A percentile compares a stretch with the other conserved stretches of the same genome.
These are phyloP conservation scores for Climacium dendroides DNA, from an alignment of 225 moss, liverwort and hornwort species.

Conservation along the genomic window DNA sequence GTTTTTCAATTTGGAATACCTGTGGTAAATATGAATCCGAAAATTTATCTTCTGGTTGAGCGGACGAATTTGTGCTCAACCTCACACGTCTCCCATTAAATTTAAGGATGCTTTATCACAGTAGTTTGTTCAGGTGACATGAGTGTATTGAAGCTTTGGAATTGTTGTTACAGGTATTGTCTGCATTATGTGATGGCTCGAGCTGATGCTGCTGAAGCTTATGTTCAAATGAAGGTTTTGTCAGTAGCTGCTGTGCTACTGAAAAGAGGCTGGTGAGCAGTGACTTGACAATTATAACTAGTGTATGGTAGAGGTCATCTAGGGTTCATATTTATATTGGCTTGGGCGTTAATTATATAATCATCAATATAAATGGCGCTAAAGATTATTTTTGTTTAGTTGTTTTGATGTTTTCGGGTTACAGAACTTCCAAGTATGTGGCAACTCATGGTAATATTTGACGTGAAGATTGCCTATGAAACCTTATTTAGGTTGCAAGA, in stretches of 20 bases:
- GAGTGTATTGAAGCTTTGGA: neutral
- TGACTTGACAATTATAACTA: neutral
- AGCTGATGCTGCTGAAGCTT: conserved; percentile 80
- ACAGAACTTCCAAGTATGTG: conserved; percentile 1
- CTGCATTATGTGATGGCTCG: conserved; percentile 96
- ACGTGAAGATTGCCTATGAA: conserved; percentile 16
- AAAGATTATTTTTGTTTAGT: neutral
- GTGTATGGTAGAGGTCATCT: neutral
- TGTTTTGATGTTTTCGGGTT: conserved; percentile 8
- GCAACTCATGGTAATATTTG: conserved; percentile 3
- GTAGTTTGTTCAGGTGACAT: neutral
- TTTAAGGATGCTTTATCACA: neutral
- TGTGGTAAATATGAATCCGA: neutral
- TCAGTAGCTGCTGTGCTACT: conserved; percentile 92
- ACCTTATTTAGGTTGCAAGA: conserved; percentile 7
- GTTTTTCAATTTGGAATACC: neutral
- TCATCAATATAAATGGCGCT: neutral
- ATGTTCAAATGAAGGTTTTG: conserved; percentile 95
- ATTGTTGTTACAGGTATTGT: conserved; percentile 60
- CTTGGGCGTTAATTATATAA: neutral
- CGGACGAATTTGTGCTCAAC: neutral
- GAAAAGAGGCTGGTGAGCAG: conserved; percentile 90
- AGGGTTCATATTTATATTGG: neutral
- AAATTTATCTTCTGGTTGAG: neutral
- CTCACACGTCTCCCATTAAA: neutral